Evolutionary conservation across 345 rosid species (phyloP).

Genomic region (Firmiana major): DNA sequence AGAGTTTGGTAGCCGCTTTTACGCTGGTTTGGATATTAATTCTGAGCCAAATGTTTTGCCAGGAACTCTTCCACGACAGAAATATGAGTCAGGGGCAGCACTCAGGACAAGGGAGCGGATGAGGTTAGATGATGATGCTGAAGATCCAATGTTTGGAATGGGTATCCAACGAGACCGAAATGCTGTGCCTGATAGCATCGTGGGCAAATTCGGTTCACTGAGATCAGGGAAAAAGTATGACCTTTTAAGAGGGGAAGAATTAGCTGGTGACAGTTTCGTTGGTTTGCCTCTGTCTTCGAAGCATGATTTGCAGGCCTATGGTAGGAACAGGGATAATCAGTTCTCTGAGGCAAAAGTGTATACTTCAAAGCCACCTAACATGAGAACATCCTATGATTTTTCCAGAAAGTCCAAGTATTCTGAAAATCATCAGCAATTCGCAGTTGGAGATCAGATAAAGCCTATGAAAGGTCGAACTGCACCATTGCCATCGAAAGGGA

Average conservation of each 20-base stretch:
- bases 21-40: slow-evolving; percentile 46
- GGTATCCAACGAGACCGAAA: slow-evolving; percentile 48
- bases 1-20: slow-evolving; percentile 32
- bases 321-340: slow-evolving; percentile 37
- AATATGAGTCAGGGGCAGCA: slow-evolving; percentile 39
- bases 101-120: slow-evolving; percentile 47
- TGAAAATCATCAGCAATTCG: slow-evolving; percentile 38
- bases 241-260: slow-evolving; percentile 39
- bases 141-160: slow-evolving; percentile 60
- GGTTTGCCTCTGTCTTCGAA: slow-evolving; percentile 55
- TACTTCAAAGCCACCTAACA: slow-evolving; percentile 29
- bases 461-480: slow-evolving; percentile 40
- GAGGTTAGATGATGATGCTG: slow-evolving; percentile 44
- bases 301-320: slow-evolving; percentile 41
- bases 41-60: slow-evolving; percentile 41
- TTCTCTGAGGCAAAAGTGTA: slow-evolving; percentile 29
- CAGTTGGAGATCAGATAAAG: slow-evolving; percentile 56
- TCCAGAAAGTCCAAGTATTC: slow-evolving; percentile 40
- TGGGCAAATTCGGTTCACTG: slow-evolving; percentile 41
- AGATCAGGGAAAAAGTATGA: slow-evolving; percentile 55
- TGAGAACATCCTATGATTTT: slow-evolving; percentile 31
- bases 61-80: slow-evolving; percentile 35
- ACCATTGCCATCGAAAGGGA: slow-evolving; percentile 39
- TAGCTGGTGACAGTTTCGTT: slow-evolving; percentile 37
- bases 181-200: slow-evolving; percentile 23